Base-by-base conservation (phyloP, 75 land plant genomes). In the Cunninghamia lanceolata region DNA sequence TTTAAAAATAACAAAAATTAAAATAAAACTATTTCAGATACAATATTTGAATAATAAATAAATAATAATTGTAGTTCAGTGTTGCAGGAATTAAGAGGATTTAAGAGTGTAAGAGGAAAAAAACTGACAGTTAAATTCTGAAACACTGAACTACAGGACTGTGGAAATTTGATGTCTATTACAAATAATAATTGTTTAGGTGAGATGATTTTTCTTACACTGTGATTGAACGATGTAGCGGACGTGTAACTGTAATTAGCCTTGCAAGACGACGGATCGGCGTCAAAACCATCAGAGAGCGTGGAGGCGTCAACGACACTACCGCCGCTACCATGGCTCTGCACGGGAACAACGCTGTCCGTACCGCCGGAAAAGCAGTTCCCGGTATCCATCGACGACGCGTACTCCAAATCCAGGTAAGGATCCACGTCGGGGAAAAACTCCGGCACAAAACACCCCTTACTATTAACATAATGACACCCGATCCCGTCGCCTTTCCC, bases 261-360 rank as follows among this genome's bases (percentile, higher is more conserved):
- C 90, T 88, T 92, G 85, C 54, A 76, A 14, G 66, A 56, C 46
- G 83, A 34, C 43, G 17, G 43, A 40, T 83, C 84, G 42, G 40
- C 38, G 42, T 83, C 84, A 30, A 53, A 83, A 14, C 68, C 36
- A 84, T 87, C 8, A 89, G 86, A n/a, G 80, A 28, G 11, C 8
- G 79, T 25, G 7, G 63, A 46, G 80, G 74, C 36, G 15, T 50
- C 68, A 63, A 63, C 30, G 68, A 40, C 17, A 88, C 87, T 78
- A 34, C 36, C 28, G 82, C 73, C 47, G 42, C 82, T 30, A 13
- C 70, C 50, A 68, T 45, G 63, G 81, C 85, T 50, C 21, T 86
- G 88, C 15, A 89, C 94, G 3, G 99, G 97, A 4, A 95, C 97
- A 1, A 95, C 90, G 75, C 97, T 90, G 82, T 95, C 96, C 9